Evolutionary conservation across 2,329 filamentous ascomycete species (phyloP), one percentile per base, ranked within the genome.

Genomic region (Xylariaceae sp.): DNA sequence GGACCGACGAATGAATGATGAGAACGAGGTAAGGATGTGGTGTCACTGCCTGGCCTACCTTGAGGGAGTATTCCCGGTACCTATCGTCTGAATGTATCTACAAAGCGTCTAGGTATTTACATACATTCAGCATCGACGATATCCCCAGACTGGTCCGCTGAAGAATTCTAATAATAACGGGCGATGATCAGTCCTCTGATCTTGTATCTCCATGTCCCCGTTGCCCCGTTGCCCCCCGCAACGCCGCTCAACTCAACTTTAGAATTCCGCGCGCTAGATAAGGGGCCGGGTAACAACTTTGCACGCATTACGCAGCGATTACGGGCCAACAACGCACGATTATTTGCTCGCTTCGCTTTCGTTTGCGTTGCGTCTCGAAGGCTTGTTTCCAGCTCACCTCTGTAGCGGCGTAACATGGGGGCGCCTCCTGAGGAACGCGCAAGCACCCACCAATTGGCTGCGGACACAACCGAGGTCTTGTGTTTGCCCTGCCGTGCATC

Each of bases 361-460:
- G 57, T 58, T 66, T 64, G 63, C 48, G 59, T 53, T 54, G 55
- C 61, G 54, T 37, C 55, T 57, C 37, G 37, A 42, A 13, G 23
- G 23, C 23, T 30, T 30, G 23, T 55, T 52, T 45, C 54, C 44
- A 42, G 39, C 34, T 17, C 35, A 57, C 56, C 11, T 9, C 8
- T 42, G 60, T 57, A 53, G 51, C 58, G 57, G 61, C 62, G 66
- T 66, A 62, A 66, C 63, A 56, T 65, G 56, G 37, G 37, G 37
- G 8, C 3, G 47, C 48, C 51, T 57, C 23, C 23, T 42, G 55
- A 51, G 8, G 8, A 49, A 57, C 45, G 48, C 30, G 62, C 56
- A 62, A 50, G 56, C 59, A 51, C 59, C 58, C 59, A 67, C 69
- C 68, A 69, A 70, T 70, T 70, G 69, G 64, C 62, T 64, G 57